Percentiles rank a stretch among this genome's conserved stretches.
Conservation (phyloP, 345 rosid species). For the Isatis tinctoria region DNA sequence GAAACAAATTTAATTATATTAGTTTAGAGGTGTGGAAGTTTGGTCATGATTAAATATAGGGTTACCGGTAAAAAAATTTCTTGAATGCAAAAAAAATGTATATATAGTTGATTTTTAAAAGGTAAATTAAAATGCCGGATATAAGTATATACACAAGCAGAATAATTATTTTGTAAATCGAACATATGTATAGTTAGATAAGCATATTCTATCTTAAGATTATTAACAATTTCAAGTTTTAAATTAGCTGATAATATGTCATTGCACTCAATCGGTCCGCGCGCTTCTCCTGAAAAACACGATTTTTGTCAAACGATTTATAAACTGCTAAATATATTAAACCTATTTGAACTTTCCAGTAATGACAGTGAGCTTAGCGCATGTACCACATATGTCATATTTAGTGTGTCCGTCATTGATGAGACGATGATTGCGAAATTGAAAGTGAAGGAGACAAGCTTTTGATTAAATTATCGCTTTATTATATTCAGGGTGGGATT, state of each 20-base stretch:
- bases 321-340: not conserved
- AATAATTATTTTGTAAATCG: not conserved
- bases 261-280: not conserved
- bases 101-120: not conserved
- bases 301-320: not conserved
- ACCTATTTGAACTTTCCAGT: not conserved
- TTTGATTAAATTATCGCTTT: slow-evolving; percentile 13
- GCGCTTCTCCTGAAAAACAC: not conserved
- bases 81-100: not conserved
- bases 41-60: not conserved
- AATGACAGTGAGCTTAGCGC: slow-evolving; percentile 5
- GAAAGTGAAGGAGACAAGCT: slow-evolving; percentile 34
- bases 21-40: not conserved
- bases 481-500: slow-evolving; percentile 28
- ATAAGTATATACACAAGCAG: not conserved
- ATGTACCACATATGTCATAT: slow-evolving; percentile 1
- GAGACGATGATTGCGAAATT: slow-evolving; percentile 30
- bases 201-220: not conserved
- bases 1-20: not conserved
- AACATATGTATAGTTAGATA: not conserved
- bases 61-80: not conserved
- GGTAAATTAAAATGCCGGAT: not conserved
- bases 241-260: not conserved
- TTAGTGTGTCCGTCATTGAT: slow-evolving; percentile 22
- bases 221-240: not conserved